Evolutionary conservation across 2,329 filamentous ascomycete genomes (phyloP), one percentile per base, ranked within the genome.

Genomic region (Capronia americana): DNA sequence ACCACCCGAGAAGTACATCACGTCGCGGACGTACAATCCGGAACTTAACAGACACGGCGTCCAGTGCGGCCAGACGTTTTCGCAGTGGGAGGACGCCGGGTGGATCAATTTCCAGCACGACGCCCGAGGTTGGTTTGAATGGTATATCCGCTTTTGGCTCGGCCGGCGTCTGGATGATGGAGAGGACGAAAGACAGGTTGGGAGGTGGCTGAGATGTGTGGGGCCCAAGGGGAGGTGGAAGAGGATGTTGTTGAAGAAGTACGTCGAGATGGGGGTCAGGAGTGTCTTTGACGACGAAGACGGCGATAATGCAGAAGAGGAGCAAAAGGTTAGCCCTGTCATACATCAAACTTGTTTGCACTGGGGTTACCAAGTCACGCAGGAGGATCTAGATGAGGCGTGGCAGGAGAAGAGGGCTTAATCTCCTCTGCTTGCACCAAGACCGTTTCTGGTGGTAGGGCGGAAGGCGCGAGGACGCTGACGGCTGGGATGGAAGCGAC

Each of bases 341-440:
- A 81, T 86, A 72, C 84, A 85, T 75, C 84, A 86, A 77, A 86
- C 84, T 5, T 86, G 84, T 68, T 82, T 84, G 72, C 84, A 87
- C 70, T 86, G 83, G 84, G 84, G 81, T 0, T 85, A 79, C 73
- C 82, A 85, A 72, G 79, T 84, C 3, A 76, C 81, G 44, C 83
- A 85, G 73, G 79, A 81, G 62, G 79, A 79, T 59, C 67, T 85
- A 67, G 83, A 85, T 75, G 76, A 76, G 53, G 83, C 79, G 55
- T 85, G 83, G 84, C 28, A 48, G 17, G 58, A 66, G 38, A 46
- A 60, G 20, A 34, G 57, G 26, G 32, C 24, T 12, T 34, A 55
- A 10, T 3, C 14, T n/a, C 38, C 38, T n/a, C 17, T n/a, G 17
- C 12, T n/a, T 44, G 17, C 38, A n/a, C 4, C 5, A 7, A 44